A percentile compares a stretch with the other conserved stretches of the same genome.
Conservation (phyloP, 805 yeast genomes). For the Ogataea nitratoaversa region DNA sequence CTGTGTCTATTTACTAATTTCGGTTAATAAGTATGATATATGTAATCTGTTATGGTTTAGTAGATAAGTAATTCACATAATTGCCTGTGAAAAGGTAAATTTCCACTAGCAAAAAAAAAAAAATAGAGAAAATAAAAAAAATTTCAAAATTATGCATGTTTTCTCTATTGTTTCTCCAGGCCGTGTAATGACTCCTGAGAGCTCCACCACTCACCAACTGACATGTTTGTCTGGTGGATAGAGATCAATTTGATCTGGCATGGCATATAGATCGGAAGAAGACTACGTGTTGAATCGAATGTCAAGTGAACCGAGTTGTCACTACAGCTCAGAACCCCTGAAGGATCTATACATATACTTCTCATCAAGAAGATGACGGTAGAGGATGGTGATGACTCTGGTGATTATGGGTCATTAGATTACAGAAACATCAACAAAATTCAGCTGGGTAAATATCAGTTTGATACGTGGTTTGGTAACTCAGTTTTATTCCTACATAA, state of each 20-base stretch:
- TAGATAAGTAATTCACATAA: no score
- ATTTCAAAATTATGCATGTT: not conserved
- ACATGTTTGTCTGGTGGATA: no score
- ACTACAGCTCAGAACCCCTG: no score
- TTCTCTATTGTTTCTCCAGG: not conserved
- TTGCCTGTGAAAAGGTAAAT: not conserved
- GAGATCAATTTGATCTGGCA: no score
- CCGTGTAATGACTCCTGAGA: no score
- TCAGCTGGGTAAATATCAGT: constrained; percentile 60
- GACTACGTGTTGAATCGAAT: not conserved
- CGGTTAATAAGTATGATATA: no score
- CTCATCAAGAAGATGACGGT: constrained; percentile 11
- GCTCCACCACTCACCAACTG: no score
- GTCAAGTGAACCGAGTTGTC: no score
- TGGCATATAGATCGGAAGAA: not conserved
- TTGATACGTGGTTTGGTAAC: constrained; percentile 87
- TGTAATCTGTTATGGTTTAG: no score
- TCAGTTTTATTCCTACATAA: constrained; percentile 62
- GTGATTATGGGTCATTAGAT: constrained; percentile 57
- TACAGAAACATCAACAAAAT: constrained; percentile 62
- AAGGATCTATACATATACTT: no score
- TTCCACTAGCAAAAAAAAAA: not conserved
- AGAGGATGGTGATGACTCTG: constrained; percentile 32
- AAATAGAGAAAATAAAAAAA: not conserved
- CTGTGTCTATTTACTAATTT: no score